These are phyloP conservation scores for Cinnamomum micranthum DNA, from an alignment of 164 flowering plant genomes.

Conservation along the genomic window DNA sequence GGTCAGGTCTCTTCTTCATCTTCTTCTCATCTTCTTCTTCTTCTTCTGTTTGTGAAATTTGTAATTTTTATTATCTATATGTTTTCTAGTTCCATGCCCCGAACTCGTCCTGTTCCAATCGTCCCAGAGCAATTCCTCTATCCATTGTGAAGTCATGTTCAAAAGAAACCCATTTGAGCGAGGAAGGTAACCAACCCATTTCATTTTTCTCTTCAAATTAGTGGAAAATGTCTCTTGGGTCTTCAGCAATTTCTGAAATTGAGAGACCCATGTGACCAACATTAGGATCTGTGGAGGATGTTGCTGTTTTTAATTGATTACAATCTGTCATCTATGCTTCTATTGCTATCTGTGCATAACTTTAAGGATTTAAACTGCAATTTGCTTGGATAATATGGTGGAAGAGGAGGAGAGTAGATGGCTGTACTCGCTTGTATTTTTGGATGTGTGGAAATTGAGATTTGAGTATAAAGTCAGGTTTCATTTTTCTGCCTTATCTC, in stretches of 20 bases:
- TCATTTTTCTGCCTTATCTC: too few relatives aligned
- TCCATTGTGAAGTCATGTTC: conserved; percentile 21
- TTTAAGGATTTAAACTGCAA: too few relatives aligned
- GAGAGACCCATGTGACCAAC: too few relatives aligned
- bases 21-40: background rate
- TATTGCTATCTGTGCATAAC: background rate
- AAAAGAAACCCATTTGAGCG: conserved; percentile 20
- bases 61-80: background rate
- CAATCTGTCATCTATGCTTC: background rate
- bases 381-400: too few relatives aligned
- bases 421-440: too few relatives aligned
- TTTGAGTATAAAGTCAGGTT: too few relatives aligned
- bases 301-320: background rate
- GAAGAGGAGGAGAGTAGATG: too few relatives aligned
- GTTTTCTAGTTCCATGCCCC: conserved; percentile 23
- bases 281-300: background rate
- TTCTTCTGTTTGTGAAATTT: background rate
- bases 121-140: conserved; percentile 15
- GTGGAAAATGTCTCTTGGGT: too few relatives aligned
- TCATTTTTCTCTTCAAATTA: background rate
- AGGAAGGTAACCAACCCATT: conserved; percentile 30
- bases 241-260: too few relatives aligned
- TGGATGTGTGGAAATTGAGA: too few relatives aligned
- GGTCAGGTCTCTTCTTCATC: conserved; percentile 3
- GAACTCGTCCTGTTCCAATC: conserved; percentile 12